Conservation (phyloP, 495 filamentous ascomycete genomes). For the Xylaria scruposa region DNA sequence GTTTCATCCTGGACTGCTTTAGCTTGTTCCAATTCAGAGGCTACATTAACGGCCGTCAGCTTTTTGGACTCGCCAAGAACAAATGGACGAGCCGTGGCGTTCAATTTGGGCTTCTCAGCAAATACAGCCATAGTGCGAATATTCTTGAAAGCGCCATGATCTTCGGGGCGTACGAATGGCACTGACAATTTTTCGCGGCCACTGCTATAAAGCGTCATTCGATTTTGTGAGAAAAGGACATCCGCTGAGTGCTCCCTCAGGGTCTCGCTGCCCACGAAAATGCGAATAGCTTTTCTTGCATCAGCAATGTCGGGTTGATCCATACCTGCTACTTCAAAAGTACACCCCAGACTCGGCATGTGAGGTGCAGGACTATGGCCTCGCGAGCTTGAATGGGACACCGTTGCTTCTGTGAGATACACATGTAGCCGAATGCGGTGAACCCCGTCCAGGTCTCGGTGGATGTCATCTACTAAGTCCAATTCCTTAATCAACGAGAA, state of each 20-base stretch:
- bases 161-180: slow-evolving; percentile 92
- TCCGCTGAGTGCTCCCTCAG: slow-evolving; percentile 88
- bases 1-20: slow-evolving; percentile 31
- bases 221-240: slow-evolving; percentile 88
- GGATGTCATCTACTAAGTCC: slow-evolving; percentile 70
- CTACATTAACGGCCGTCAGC: slow-evolving; percentile 29
- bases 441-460: slow-evolving; percentile 64
- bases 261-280: slow-evolving; percentile 87
- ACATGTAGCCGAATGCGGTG: slow-evolving; percentile 77
- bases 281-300: slow-evolving; percentile 67
- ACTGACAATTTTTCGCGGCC: slow-evolving; percentile 88
- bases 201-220: slow-evolving; percentile 83
- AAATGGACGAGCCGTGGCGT: slow-evolving; percentile 57
- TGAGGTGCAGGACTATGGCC: slow-evolving; percentile 77
- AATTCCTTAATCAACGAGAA: slow-evolving; percentile 74
- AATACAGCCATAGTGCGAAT: slow-evolving; percentile 66
- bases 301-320: slow-evolving; percentile 51
- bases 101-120: slow-evolving; percentile 56
- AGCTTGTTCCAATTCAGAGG: slow-evolving; percentile 28
- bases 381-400: slow-evolving; percentile 75
- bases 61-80: slow-evolving; percentile 46
- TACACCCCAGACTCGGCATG: slow-evolving; percentile 77
- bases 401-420: slow-evolving; percentile 88
- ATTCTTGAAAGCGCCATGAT: slow-evolving; percentile 78
- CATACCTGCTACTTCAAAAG: slow-evolving; percentile 73